Evolutionary conservation across 305 asterid species (phyloP).

Genomic region (Solanum hybrid): DNA sequence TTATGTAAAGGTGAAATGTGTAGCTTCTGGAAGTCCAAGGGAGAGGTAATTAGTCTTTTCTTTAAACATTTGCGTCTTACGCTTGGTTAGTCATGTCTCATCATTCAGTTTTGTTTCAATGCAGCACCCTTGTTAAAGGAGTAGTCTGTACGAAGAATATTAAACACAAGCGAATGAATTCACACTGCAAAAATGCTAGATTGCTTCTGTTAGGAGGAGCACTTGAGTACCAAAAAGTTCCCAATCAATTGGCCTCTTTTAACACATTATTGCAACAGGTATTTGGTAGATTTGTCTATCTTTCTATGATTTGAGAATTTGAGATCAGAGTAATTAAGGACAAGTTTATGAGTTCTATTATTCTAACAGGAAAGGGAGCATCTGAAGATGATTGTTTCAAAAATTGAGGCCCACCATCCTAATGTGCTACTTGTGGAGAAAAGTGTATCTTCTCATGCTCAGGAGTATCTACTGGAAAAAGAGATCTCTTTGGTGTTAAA

Average conservation of each 20-base stretch:
- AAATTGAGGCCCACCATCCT: conserved; percentile 81
- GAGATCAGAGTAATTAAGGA: conserved; percentile 6
- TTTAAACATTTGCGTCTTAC: background rate
- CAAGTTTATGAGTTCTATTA: conserved; percentile 6
- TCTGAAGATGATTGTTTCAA: conserved; percentile 73
- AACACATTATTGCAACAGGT: conserved; percentile 86
- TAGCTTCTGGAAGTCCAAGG: conserved; percentile 75
- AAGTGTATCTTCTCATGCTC: conserved; percentile 88
- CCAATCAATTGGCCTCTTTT: conserved; percentile 86
- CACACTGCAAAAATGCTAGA: conserved; percentile 80
- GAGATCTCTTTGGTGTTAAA: conserved; percentile 90
- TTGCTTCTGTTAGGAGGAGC: conserved; percentile 91
- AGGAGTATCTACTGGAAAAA: conserved; percentile 69
- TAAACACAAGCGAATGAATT: conserved; percentile 91
- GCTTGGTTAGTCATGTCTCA: background rate
- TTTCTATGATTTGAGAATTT: background rate
- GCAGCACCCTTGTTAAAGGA: conserved; percentile 88
- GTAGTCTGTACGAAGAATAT: conserved; percentile 89
- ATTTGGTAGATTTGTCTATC: conserved; percentile 4
- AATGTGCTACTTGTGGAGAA: conserved; percentile 94
- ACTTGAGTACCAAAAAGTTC: conserved; percentile 76
- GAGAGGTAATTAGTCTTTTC: conserved; percentile 48
- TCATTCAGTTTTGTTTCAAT: conserved; percentile 5
- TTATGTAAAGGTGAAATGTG: conserved; percentile 85
- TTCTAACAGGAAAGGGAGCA: conserved; percentile 74